These are phyloP conservation scores for Backusella liffmaniae DNA, from an alignment of 192 early-diverging fungal genomes.

Conservation along the genomic window DNA sequence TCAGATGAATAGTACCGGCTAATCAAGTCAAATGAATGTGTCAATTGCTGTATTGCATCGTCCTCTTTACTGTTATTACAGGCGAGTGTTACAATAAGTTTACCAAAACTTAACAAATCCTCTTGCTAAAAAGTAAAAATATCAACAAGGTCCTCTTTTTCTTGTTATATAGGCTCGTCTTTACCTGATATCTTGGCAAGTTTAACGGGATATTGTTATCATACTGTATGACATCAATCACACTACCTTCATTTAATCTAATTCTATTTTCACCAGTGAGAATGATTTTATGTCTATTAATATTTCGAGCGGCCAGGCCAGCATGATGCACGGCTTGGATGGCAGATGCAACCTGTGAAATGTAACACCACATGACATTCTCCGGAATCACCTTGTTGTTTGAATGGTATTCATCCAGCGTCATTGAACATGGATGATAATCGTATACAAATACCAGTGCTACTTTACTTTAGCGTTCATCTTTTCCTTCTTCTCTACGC, in stretches of 20 bases:
- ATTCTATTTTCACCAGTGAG: conserved; percentile 80
- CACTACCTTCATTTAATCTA: conserved; percentile 67
- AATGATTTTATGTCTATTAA: conserved; percentile 81
- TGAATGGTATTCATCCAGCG: conserved; percentile 66
- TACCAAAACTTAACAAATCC: conserved; percentile 77
- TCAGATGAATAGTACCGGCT: conserved; percentile 70
- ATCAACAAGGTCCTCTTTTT: too few relatives aligned
- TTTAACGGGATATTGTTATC: conserved; percentile 56
- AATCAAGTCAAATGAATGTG: conserved; percentile 74
- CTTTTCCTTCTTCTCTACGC: too few relatives aligned
- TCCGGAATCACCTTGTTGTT: conserved; percentile 55
- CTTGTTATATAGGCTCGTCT: too few relatives aligned
- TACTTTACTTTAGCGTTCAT: conserved; percentile 13
- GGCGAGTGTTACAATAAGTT: conserved; percentile 72
- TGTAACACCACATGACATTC: conserved; percentile 71
- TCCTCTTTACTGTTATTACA: conserved; percentile 35
- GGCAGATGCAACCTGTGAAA: conserved; percentile 73
- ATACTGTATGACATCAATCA: conserved; percentile 68
- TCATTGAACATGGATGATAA: conserved; percentile 81
- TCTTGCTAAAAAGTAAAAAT: conserved; percentile 58
- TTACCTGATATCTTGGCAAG: conserved; percentile 57
- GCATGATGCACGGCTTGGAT: conserved; percentile 79
- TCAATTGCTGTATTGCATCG: not conserved
- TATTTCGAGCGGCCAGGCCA: conserved; percentile 72
- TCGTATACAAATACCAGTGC: conserved; percentile 93